Base-by-base conservation (phyloP, 306 rosid genomes). In the Coriaria nepalensis region DNA sequence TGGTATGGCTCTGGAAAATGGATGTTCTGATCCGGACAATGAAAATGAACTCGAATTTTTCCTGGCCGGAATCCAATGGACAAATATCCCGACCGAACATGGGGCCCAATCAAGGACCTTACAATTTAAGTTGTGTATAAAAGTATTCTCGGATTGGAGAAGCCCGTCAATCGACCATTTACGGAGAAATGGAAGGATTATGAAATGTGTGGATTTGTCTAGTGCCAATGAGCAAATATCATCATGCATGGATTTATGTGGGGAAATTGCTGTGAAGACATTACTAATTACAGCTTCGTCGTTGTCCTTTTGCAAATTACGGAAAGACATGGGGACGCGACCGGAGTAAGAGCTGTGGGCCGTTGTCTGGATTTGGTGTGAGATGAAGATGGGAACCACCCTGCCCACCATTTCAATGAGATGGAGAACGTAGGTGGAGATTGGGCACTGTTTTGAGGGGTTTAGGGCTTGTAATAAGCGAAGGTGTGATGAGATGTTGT, bases 251-350 rank as follows among this genome's bases (percentile, higher is more conserved):
- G 54, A 61, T 41, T 10, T 40, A 3, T 44, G 9, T 2, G 80
- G 71, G 55, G 80, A 67, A 43, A 79, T 67, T 48, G 77, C 73
- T 9, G 87, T 79, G 68, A 62, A 69, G n/a, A 70, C 50, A 53
- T 38, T 7, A 0, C 57, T 36, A 10, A 60, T 11, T 4, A 34
- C 63, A 0, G 62, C 69, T 9, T 55, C 48, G 0, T 8, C 9
- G 11, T 55, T 65, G 8, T 70, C 47, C 4, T 57, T 76, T n/a
- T 65, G 50, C 4, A 61, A 76, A 0, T 59, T 43, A 8, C 71
- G 66, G 4, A 76, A 80, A 5, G 62, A 52, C 2, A 73, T 40
- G 32, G 73, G 44, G 32, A 80, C 50, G 36, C 62, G 69, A 12
- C 65, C 78, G 0, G 83, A 76, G 61, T 73, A 76, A 1, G 86